Percentiles rank a stretch among this genome's conserved stretches.
phyloP scores from a whole-genome alignment of 768 basidiomycete species.

The Fistulinella prunicolor region DNA sequence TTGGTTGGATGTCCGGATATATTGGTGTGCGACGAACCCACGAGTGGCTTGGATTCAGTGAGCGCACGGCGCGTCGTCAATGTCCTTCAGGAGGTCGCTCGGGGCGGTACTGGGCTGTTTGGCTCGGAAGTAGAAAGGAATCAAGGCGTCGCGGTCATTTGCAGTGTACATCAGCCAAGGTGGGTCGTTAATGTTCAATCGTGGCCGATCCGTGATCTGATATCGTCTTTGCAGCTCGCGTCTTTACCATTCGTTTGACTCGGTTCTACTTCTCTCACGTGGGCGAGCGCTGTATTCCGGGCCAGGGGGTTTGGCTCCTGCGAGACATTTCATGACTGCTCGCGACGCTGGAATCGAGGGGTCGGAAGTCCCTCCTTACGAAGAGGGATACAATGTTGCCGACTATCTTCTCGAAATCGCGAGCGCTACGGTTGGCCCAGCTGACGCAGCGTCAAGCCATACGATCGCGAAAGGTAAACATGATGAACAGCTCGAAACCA shows the following conservation, averaged over 20 bases:
- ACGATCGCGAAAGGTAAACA: slow-evolving; percentile 3
- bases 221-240: slow-evolving; percentile 55
- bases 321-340: slow-evolving; percentile 54
- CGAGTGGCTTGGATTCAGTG: slow-evolving; percentile 80
- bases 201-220: not conserved
- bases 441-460: slow-evolving; percentile 40
- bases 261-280: slow-evolving; percentile 71
- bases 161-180: slow-evolving; percentile 88
- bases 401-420: slow-evolving; percentile 92
- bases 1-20: slow-evolving; percentile 83
- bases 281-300: slow-evolving; percentile 81
- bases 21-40: slow-evolving; percentile 85
- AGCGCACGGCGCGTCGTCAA: slow-evolving; percentile 79
- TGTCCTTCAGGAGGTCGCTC: slow-evolving; percentile 73
- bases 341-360: slow-evolving; percentile 32
- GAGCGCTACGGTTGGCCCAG: too few species aligned
- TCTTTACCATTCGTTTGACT: slow-evolving; percentile 82
- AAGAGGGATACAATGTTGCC: slow-evolving; percentile 85
- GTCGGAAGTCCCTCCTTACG: slow-evolving; percentile 48
- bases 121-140: slow-evolving; percentile 30
- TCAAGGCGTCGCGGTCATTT: slow-evolving; percentile 77
- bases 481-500: not conserved
- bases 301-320: slow-evolving; percentile 67
- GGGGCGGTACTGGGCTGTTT: slow-evolving; percentile 33
- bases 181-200: slow-evolving; percentile 25